phyloP scores from a whole-genome alignment of 2,329 filamentous ascomycete species.

The Colletotrichum limetticola region DNA sequence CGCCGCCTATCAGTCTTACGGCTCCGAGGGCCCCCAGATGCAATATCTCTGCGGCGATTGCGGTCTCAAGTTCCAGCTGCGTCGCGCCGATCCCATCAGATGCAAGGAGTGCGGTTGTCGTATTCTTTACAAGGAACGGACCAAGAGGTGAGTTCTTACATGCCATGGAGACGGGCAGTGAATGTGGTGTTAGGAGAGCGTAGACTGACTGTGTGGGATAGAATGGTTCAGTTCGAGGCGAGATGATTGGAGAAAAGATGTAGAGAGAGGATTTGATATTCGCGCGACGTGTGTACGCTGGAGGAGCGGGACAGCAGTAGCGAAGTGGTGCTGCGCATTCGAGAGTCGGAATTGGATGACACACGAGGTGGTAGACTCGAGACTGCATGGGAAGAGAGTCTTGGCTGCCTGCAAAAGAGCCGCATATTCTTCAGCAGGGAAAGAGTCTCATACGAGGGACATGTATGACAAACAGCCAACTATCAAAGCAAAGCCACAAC shows the following conservation, averaged over 20 bases:
- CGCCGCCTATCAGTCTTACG: constrained; percentile 55
- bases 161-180: not conserved
- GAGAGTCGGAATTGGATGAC: not conserved
- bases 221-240: constrained; percentile 99
- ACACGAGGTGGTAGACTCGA: not conserved
- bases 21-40: constrained; percentile 66
- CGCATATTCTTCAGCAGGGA: not conserved
- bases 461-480: not conserved
- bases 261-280: not conserved
- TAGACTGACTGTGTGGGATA: constrained; percentile 50
- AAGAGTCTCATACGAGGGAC: not conserved
- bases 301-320: not conserved
- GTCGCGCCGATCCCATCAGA: constrained; percentile 82
- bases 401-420: not conserved
- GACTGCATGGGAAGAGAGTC: not conserved
- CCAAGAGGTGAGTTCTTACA: constrained; percentile 79
- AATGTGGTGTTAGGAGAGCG: too few species aligned
- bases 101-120: constrained; percentile 95
- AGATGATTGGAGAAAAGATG: constrained; percentile 59
- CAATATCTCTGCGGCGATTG: constrained; percentile 87
- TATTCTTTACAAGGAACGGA: constrained; percentile 97
- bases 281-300: not conserved
- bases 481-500: not conserved
- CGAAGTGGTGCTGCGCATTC: not conserved
- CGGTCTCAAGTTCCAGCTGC: constrained; percentile 79